Conservation (phyloP, 768 basidiomycete species). For the Ephemerocybe angulata region DNA sequence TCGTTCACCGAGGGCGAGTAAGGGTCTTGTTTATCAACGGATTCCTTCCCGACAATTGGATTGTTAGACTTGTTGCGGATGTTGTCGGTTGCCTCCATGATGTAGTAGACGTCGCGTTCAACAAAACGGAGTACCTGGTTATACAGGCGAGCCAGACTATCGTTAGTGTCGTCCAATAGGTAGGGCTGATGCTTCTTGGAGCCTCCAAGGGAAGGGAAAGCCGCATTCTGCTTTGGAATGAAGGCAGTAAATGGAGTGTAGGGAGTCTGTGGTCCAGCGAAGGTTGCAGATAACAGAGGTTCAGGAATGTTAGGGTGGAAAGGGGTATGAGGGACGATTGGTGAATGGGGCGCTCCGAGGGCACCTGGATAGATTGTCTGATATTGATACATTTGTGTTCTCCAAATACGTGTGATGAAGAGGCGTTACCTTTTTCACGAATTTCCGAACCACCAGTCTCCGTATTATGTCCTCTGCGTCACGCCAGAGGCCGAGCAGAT, state of each 20-base stretch:
- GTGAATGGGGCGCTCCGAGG: conserved; percentile 65
- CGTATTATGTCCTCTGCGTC: conserved; percentile 87
- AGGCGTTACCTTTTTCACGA: conserved; percentile 69
- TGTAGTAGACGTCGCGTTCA: conserved; percentile 64
- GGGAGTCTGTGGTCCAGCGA: conserved; percentile 41
- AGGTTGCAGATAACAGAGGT: conserved; percentile 23
- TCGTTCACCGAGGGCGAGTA: neutral
- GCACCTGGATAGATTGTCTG: conserved; percentile 77
- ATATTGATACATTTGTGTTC: conserved; percentile 8
- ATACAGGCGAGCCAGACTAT: conserved; percentile 72
- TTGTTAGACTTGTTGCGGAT: neutral
- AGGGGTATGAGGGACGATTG: conserved; percentile 75
- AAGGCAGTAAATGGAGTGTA: conserved; percentile 53
- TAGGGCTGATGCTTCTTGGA: conserved; percentile 37
- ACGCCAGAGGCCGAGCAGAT: conserved; percentile 74
- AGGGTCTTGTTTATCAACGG: neutral
- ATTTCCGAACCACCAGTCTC: conserved; percentile 64
- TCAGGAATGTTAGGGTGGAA: conserved; percentile 38
- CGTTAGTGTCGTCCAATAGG: conserved; percentile 62
- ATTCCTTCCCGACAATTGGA: neutral
- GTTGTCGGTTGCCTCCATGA: conserved; percentile 80
- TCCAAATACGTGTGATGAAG: neutral
- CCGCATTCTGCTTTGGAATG: conserved; percentile 47
- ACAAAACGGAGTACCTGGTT: conserved; percentile 80
- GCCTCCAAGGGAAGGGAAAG: conserved; percentile 39